Conservation (phyloP, 2,329 filamentous ascomycete genomes). For the Hypoxylon sp. region DNA sequence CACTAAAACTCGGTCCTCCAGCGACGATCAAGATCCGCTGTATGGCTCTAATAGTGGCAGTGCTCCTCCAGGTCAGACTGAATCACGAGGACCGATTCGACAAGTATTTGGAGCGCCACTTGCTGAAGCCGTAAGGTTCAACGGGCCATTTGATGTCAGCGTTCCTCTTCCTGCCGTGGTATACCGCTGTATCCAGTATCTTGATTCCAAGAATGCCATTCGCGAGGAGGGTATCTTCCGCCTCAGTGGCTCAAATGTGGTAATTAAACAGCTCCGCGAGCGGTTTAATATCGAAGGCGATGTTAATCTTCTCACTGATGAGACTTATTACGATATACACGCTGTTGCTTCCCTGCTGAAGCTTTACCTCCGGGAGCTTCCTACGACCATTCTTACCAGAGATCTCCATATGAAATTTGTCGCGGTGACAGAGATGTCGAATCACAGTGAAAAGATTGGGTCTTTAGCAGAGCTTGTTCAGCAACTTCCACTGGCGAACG, state of each 20-base stretch:
- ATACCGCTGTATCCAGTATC: slow-evolving; percentile 94
- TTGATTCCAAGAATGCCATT: slow-evolving; percentile 84
- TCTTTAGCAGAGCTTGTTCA: slow-evolving; percentile 84
- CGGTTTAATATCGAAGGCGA: slow-evolving; percentile 95
- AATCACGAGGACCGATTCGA: slow-evolving; percentile 68
- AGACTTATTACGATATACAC: slow-evolving; percentile 93
- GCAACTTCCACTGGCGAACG: slow-evolving; percentile 83
- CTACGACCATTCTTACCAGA: slow-evolving; percentile 89
- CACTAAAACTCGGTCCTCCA: slow-evolving; percentile 70
- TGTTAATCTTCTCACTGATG: slow-evolving; percentile 85
- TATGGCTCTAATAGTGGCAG: slow-evolving; percentile 65
- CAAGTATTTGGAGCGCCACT: slow-evolving; percentile 89
- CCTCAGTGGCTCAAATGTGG: slow-evolving; percentile 94
- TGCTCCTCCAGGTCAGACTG: slow-evolving; percentile 57
- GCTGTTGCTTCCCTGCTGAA: slow-evolving; percentile 95
- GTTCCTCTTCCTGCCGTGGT: slow-evolving; percentile 91
- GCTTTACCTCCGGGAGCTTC: slow-evolving; percentile 91
- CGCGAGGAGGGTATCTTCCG: slow-evolving; percentile 96
- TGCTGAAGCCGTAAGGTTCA: slow-evolving; percentile 87
- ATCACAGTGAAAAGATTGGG: slow-evolving; percentile 81
- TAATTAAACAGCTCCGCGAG: slow-evolving; percentile 91
- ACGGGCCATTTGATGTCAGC: slow-evolving; percentile 78
- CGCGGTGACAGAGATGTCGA: slow-evolving; percentile 82
- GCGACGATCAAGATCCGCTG: slow-evolving; percentile 70
- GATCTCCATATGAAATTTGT: slow-evolving; percentile 93